These are phyloP conservation scores for Umbelopsis sp. DNA, from an alignment of 192 early-diverging fungal species.

Conservation along the genomic window DNA sequence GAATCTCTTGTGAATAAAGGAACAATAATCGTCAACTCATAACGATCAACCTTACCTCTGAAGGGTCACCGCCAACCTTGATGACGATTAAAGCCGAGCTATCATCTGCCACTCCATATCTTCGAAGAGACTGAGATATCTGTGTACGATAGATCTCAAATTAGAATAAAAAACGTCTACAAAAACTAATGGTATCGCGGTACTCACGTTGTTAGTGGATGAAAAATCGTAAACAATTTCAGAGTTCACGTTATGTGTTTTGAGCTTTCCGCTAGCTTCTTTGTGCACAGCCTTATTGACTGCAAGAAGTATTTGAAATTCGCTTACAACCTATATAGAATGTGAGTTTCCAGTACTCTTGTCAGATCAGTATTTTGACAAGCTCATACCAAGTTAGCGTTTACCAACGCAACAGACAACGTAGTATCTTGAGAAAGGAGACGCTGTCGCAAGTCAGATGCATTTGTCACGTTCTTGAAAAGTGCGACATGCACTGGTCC, in stretches of 20 bases:
- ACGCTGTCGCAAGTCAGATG: constrained; percentile 39
- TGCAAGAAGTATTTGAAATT: constrained; percentile 55
- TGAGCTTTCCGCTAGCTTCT: constrained; percentile 48
- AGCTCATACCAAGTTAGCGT: constrained; percentile 42
- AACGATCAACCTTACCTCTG: constrained; percentile 22
- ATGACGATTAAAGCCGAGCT: constrained; percentile 48
- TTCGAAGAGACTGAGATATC: constrained; percentile 56
- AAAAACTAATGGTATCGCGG: neutral
- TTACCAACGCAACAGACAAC: constrained; percentile 39
- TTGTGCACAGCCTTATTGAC: constrained; percentile 53
- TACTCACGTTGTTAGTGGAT: constrained; percentile 53
- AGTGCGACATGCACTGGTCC: constrained; percentile 39
- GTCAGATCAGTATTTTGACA: neutral
- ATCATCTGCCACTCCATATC: constrained; percentile 54
- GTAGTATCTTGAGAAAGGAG: constrained; percentile 38
- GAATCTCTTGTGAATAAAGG: neutral
- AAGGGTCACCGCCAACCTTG: constrained; percentile 46
- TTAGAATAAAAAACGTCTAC: constrained; percentile 5
- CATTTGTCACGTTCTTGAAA: constrained; percentile 40
- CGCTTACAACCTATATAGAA: constrained; percentile 48
- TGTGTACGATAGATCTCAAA: constrained; percentile 41
- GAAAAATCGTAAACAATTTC: constrained; percentile 65
- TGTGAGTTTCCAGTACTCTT: too few species aligned
- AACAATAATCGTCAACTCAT: neutral
- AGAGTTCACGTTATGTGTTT: constrained; percentile 56